These are phyloP conservation scores for Lichtheimia corymbifera DNA, from an alignment of 371 early-diverging fungal species.

Conservation along the genomic window DNA sequence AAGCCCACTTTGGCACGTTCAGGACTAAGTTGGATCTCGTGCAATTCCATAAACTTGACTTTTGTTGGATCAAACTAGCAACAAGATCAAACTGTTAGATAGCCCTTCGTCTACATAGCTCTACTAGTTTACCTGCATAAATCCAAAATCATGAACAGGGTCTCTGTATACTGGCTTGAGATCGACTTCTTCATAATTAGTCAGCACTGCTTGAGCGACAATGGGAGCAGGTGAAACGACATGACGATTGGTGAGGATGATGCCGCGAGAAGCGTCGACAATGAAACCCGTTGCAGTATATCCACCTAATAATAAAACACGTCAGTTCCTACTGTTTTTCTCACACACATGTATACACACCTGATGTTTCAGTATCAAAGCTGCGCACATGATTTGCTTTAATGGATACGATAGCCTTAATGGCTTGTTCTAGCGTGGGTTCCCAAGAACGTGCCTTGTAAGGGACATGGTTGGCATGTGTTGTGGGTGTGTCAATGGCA, in stretches of 20 bases:
- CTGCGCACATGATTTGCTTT: conserved; percentile 82
- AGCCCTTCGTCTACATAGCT: not conserved
- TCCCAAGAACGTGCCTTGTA: conserved; percentile 64
- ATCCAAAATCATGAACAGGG: conserved; percentile 90
- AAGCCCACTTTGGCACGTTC: conserved; percentile 76
- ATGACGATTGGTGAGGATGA: conserved; percentile 88
- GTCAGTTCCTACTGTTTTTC: not conserved
- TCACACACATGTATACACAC: conserved; percentile 27
- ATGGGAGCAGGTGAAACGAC: conserved; percentile 87
- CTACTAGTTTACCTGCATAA: conserved; percentile 52
- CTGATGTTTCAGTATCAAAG: conserved; percentile 88
- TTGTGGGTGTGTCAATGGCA: not conserved
- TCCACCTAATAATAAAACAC: conserved; percentile 34
- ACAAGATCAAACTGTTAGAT: not conserved
- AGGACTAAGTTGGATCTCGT: conserved; percentile 71
- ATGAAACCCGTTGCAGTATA: conserved; percentile 89
- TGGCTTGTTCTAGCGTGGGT: conserved; percentile 70
- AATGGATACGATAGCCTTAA: conserved; percentile 81
- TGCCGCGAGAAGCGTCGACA: conserved; percentile 79
- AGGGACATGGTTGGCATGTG: conserved; percentile 25
- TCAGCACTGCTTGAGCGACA: conserved; percentile 76
- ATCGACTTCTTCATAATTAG: conserved; percentile 87
- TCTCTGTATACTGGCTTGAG: conserved; percentile 77
- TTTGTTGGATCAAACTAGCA: conserved; percentile 70
- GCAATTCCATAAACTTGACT: conserved; percentile 73